phyloP scores from a whole-genome alignment of 2,329 filamentous ascomycete genomes.

The Diplodia seriata region DNA sequence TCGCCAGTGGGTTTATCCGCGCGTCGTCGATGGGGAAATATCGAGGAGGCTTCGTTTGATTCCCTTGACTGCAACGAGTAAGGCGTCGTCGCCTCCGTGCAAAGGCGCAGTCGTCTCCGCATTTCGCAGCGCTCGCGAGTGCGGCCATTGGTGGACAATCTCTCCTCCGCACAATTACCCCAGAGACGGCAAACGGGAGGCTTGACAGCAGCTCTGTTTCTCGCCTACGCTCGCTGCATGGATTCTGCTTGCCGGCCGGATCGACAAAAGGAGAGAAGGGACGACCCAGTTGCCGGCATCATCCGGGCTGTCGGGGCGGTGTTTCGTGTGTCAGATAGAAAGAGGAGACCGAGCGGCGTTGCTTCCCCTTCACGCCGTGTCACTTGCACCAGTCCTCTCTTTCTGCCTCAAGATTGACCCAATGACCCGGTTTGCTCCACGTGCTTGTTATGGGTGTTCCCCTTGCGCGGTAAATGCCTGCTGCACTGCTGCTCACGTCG shows the following conservation, averaged over 20 bases:
- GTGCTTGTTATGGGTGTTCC: too few relatives aligned
- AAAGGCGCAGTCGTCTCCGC: constrained; percentile 24
- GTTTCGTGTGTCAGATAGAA: not conserved
- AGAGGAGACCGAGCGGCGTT: not conserved
- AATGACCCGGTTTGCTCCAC: not conserved
- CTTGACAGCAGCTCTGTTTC: constrained; percentile 13
- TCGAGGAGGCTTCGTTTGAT: too few relatives aligned
- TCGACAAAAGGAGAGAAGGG: not conserved
- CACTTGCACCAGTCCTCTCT: not conserved
- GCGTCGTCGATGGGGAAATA: constrained; percentile 1
- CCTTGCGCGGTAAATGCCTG: not conserved
- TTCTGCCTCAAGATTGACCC: not conserved
- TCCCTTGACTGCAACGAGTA: constrained; percentile 16
- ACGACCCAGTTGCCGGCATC: not conserved
- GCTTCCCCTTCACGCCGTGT: not conserved
- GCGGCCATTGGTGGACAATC: constrained; percentile 26
- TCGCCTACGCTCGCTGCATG: not conserved
- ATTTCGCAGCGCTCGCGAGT: not conserved
- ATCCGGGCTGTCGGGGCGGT: not conserved
- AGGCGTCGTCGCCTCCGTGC: constrained; percentile 9
- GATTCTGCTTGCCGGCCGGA: not conserved
- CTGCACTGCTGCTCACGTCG: too few relatives aligned
- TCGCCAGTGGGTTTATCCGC: constrained; percentile 24
- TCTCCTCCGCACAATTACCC: constrained; percentile 28
- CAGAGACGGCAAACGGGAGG: constrained; percentile 12